Percentiles rank a stretch among this genome's conserved stretches.
These are phyloP conservation scores for Plenodomus tracheiphilus DNA, from an alignment of 2,329 filamentous ascomycete species.

Conservation along the genomic window DNA sequence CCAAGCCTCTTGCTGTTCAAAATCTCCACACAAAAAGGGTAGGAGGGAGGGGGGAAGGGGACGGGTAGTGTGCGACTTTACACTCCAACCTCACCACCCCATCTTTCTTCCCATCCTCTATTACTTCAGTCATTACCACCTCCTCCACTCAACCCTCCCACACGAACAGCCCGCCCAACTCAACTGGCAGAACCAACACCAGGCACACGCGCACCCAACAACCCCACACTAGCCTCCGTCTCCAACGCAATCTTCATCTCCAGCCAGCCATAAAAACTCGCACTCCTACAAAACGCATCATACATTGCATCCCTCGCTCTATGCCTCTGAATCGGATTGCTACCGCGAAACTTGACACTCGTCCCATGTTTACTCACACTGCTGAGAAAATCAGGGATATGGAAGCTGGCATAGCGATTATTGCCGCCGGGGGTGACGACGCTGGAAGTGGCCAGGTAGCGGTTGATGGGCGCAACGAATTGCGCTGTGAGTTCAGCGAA, in stretches of 20 bases:
- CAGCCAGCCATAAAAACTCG: constrained; percentile 48
- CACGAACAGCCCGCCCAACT: no score
- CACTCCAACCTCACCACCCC: no score
- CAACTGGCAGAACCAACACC: neutral
- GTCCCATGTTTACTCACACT: constrained; percentile 46
- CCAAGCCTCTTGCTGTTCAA: no score
- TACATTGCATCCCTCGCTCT: constrained; percentile 43
- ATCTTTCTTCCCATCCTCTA: no score
- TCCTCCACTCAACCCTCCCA: no score
- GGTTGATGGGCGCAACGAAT: constrained; percentile 46
- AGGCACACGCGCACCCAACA: constrained; percentile 21
- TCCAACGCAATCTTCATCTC: constrained; percentile 49
- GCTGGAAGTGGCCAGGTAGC: constrained; percentile 45
- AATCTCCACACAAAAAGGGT: no score
- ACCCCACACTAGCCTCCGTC: constrained; percentile 44
- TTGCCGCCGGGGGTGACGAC: constrained; percentile 41
- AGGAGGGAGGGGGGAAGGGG: no score
- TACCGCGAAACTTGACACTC: constrained; percentile 44
- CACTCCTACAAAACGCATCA: constrained; percentile 41
- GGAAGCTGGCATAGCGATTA: constrained; percentile 45
- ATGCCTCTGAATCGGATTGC: constrained; percentile 44
- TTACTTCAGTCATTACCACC: no score
- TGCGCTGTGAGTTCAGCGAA: constrained; percentile 48
- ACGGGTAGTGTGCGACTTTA: no score
- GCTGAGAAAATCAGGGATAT: constrained; percentile 40